Base-by-base conservation (phyloP, 192 early-diverging fungal species). In the Backusella parvicylindrica region DNA sequence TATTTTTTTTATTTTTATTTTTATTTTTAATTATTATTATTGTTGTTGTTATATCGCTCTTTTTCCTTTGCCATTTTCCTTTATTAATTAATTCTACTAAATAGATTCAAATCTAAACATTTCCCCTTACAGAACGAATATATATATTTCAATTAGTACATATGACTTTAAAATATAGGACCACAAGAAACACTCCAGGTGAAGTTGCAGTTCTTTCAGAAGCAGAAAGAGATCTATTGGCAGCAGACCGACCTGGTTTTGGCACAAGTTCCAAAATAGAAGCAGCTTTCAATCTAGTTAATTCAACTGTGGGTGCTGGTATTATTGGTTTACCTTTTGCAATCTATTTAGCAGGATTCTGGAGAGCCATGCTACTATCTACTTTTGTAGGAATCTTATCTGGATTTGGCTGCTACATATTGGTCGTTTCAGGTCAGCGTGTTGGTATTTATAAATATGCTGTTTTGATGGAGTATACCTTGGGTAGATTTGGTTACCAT, bases 291-390 rank as follows among this genome's bases (percentile, higher is more conserved):
- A 90, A 89, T 79, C 81, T 92, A 50, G 87, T 92, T 60, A 92
- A 92, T 75, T 89, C 90, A 1, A 88, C 88, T 16, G 86, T 91
- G 37, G 91, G 91, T 30, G 90, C 91, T 4, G 91, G 91, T 16
- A 89, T 92, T 35, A 83, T 92, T 26, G 91, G 88, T 6, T 77
- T 92, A 35, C 86, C 91, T 11, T 92, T 89, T 77, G 88, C 91
- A 11, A 84, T 92, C 60, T 79, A 81, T 35, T 85, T 88, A 47
- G 86, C 80, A 12, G 91, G 91, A 16, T 90, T 92, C 56, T 85
- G 83, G 40, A 75, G 86, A 33, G 90, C 88, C 36, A 78, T 88
- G 21, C 23, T 82, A 9, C 64, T 84, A 2, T 81, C 91, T 21
- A 53, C 87, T 1, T 56, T 83, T 8, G 87, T 88, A 6, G 82